A percentile compares a stretch with the other conserved stretches of the same genome.
These are phyloP conservation scores for Asterophora parasitica DNA, from an alignment of 768 basidiomycete species.

Conservation along the genomic window DNA sequence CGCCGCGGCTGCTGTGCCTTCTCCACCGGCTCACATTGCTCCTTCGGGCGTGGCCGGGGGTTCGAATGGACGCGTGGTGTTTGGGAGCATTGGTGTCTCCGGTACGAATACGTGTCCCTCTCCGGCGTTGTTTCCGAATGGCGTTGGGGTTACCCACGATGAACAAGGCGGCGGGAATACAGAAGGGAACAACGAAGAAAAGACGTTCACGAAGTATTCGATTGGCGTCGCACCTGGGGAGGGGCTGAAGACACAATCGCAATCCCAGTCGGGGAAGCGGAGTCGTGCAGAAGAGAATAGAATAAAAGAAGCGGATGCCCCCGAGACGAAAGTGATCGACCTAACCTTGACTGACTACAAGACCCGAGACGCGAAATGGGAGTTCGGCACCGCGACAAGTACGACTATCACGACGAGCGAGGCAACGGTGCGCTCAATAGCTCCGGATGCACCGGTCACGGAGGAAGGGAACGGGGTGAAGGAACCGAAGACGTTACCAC, in stretches of 20 bases:
- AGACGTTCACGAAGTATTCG: constrained; percentile 32
- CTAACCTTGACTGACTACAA: constrained; percentile 20
- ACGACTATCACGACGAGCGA: background rate
- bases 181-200: constrained; percentile 22
- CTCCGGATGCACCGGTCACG: background rate
- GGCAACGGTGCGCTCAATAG: background rate
- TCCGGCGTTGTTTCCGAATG: constrained; percentile 8
- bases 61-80: constrained; percentile 31
- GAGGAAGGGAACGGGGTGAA: background rate
- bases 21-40: background rate
- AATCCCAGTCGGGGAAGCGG: constrained; percentile 7
- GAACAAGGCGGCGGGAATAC: constrained; percentile 8
- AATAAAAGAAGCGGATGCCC: constrained; percentile 4
- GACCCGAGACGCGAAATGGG: constrained; percentile 38
- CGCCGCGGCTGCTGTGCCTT: constrained; percentile 1
- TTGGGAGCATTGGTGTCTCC: constrained; percentile 43
- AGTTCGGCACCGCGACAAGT: constrained; percentile 46
- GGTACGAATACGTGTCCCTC: constrained; percentile 24
- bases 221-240: constrained; percentile 36
- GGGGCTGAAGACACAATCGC: constrained; percentile 22
- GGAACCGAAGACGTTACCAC: background rate
- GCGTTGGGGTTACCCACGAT: background rate
- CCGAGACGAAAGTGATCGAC: constrained; percentile 24
- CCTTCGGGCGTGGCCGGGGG: background rate
- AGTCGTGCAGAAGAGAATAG: constrained; percentile 10